phyloP scores from a whole-genome alignment of 2,329 filamentous ascomycete genomes.

The Penicillium decumbens region DNA sequence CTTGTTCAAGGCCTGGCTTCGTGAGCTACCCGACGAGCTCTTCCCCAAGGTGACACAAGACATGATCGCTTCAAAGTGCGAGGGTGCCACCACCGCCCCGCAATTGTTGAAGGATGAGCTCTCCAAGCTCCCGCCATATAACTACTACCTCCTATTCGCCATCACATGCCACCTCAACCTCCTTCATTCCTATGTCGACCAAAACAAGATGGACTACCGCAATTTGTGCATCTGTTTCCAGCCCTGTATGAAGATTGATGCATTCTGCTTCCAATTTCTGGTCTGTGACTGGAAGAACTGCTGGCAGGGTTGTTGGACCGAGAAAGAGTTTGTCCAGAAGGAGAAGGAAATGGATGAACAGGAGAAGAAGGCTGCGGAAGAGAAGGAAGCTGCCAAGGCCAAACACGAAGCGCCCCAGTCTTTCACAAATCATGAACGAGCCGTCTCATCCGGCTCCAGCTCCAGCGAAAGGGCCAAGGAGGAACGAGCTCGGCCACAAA shows the following conservation, averaged over 20 bases:
- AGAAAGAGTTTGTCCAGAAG: conserved; percentile 68
- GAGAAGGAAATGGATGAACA: conserved; percentile 42
- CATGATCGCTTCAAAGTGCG: conserved; percentile 72
- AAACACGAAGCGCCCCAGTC: conserved; percentile 14
- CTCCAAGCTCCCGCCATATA: conserved; percentile 89
- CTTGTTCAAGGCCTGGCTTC: conserved; percentile 93
- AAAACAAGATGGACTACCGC: conserved; percentile 97
- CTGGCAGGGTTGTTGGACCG: conserved; percentile 93
- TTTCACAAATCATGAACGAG: conserved; percentile 49
- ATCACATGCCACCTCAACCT: conserved; percentile 95
- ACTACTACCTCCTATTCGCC: conserved; percentile 95
- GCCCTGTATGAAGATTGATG: conserved; percentile 93
- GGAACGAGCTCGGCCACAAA: conserved; percentile 29
- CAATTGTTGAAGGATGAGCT: conserved; percentile 85
- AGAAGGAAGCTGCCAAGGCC: conserved; percentile 21
- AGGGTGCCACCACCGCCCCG: conserved; percentile 72
- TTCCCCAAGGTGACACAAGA: conserved; percentile 82
- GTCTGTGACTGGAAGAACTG: conserved; percentile 95
- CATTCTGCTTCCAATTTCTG: conserved; percentile 90
- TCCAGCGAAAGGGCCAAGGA: conserved; percentile 43
- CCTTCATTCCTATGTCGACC: conserved; percentile 82
- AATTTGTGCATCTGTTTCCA: conserved; percentile 97
- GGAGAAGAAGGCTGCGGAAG: conserved; percentile 25
- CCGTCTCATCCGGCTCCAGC: conserved; percentile 58
- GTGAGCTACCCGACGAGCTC: conserved; percentile 88